Conservation (phyloP, 768 basidiomycete species). For the Hygrocybe punicea region DNA sequence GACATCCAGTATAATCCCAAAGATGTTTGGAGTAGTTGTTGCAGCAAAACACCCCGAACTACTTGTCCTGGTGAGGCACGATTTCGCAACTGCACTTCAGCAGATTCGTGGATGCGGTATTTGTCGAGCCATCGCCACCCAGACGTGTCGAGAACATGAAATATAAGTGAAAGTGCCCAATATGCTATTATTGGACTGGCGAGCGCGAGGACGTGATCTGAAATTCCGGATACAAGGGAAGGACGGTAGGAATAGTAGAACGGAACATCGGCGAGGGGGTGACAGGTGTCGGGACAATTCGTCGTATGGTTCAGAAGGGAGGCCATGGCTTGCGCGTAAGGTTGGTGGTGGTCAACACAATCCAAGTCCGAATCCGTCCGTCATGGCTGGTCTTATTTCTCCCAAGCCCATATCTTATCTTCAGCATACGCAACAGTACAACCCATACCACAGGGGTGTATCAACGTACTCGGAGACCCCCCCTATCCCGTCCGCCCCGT, state of each 20-base stretch:
- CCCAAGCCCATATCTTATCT: conserved; percentile 62
- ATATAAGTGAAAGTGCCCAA: conserved; percentile 78
- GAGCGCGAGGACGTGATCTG: conserved; percentile 71
- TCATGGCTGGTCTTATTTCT: conserved; percentile 62
- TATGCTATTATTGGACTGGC: conserved; percentile 76
- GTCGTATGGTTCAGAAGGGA: not conserved
- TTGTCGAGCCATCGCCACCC: conserved; percentile 74
- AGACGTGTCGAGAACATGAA: conserved; percentile 78
- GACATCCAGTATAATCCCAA: conserved; percentile 70
- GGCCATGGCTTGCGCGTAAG: not conserved
- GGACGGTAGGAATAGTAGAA: conserved; percentile 53
- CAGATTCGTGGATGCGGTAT: conserved; percentile 84
- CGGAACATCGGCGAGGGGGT: conserved; percentile 35
- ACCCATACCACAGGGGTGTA: conserved; percentile 55
- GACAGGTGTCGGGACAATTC: not conserved
- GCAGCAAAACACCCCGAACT: conserved; percentile 74
- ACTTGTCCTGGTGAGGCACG: conserved; percentile 70
- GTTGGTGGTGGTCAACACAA: not conserved
- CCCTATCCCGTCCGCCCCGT: conserved; percentile 49
- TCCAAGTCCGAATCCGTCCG: not conserved
- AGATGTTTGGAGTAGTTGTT: conserved; percentile 80
- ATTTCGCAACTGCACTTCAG: conserved; percentile 73
- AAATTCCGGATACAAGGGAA: conserved; percentile 50
- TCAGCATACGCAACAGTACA: conserved; percentile 58
- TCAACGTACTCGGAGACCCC: conserved; percentile 61